Conservation (phyloP, 2,329 filamentous ascomycete species). For the Fusarium metavorans region DNA sequence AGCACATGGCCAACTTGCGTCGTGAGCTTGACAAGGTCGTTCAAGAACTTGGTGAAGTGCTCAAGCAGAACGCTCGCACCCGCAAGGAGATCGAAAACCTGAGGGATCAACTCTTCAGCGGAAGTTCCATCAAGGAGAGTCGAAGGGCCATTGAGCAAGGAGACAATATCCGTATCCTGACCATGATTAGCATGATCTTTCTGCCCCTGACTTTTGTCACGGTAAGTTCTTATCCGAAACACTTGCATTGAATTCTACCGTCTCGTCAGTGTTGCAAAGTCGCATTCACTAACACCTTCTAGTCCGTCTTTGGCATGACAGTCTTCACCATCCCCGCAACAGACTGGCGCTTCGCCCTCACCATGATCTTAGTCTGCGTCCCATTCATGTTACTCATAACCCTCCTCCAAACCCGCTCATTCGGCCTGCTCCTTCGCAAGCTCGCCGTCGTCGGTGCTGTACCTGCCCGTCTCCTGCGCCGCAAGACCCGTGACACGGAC, state of each 20-base stretch:
- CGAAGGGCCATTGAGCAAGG: conserved; percentile 73
- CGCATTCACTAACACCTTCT: background rate
- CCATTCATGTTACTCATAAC: conserved; percentile 62
- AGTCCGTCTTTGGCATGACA: conserved; percentile 68
- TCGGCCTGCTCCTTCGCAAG: conserved; percentile 46
- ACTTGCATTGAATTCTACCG: background rate
- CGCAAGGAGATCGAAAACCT: conserved; percentile 67
- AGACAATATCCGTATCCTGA: conserved; percentile 71
- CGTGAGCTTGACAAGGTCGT: conserved; percentile 65
- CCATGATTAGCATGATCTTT: conserved; percentile 71
- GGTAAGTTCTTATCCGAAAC: conserved; percentile 44
- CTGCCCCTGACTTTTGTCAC: conserved; percentile 72
- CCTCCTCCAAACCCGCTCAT: conserved; percentile 58
- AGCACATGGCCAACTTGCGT: conserved; percentile 59
- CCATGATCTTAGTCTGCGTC: conserved; percentile 74
- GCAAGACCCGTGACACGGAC: conserved; percentile 29
- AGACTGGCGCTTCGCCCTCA: conserved; percentile 62
- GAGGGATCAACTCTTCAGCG: conserved; percentile 72
- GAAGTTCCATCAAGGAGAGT: conserved; percentile 72
- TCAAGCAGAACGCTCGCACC: conserved; percentile 64
- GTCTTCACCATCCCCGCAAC: conserved; percentile 55
- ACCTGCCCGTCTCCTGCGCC: conserved; percentile 11
- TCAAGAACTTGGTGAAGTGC: conserved; percentile 59
- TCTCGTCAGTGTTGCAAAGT: background rate
- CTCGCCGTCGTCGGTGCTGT: conserved; percentile 18